phyloP scores from a whole-genome alignment of 257 asterid genomes.

The Phtheirospermum japonicum region DNA sequence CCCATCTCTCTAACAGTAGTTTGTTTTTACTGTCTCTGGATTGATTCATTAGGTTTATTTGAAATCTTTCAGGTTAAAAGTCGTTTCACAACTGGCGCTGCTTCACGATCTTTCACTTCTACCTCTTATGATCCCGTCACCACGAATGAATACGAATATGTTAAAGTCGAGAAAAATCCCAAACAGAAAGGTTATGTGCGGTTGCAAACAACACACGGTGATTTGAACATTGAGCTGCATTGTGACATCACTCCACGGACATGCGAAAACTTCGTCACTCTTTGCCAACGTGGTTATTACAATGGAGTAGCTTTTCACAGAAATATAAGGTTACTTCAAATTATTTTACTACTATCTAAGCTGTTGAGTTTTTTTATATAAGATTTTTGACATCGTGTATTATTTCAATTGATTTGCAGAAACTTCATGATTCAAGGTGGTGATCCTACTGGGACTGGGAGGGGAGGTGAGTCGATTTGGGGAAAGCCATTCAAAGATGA shows the following conservation, averaged over 20 bases:
- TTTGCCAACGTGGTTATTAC: conserved; percentile 86
- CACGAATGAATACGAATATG: conserved; percentile 75
- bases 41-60: conserved; percentile 28
- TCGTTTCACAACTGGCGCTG: conserved; percentile 91
- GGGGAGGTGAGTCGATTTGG: conserved; percentile 96
- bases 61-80: conserved; percentile 72
- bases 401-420: conserved; percentile 41
- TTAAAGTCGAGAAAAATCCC: conserved; percentile 96
- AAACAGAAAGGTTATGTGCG: conserved; percentile 82
- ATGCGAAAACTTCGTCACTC: conserved; percentile 87
- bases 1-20: conserved; percentile 6
- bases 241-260: conserved; percentile 90
- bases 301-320: conserved; percentile 87
- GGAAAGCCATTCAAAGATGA: conserved; percentile 94
- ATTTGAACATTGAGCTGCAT: conserved; percentile 92
- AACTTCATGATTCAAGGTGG: conserved; percentile 99
- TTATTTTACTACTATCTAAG: conserved; percentile 16
- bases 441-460: conserved; percentile 96
- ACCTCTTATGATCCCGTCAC: conserved; percentile 93
- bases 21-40: background rate
- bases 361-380: background rate
- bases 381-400: conserved; percentile 21
- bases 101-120: conserved; percentile 95
- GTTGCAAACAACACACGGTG: conserved; percentile 93
- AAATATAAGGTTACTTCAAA: conserved; percentile 63